These are phyloP conservation scores for Primulina tabacum DNA, from an alignment of 257 asterid genomes.

Conservation along the genomic window DNA sequence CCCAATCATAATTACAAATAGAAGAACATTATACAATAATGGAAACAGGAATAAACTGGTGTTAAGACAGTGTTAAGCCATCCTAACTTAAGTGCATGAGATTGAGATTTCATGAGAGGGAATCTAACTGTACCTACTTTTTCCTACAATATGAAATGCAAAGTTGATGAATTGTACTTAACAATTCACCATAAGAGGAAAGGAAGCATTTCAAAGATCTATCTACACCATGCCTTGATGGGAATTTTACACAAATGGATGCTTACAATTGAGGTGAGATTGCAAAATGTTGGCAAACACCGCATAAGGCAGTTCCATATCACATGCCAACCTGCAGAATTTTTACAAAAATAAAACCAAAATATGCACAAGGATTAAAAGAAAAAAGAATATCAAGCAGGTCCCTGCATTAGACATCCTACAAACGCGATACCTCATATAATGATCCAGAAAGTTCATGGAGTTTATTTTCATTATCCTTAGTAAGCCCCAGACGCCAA, in stretches of 20 bases:
- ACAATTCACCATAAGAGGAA: not conserved
- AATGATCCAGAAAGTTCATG: too few species aligned
- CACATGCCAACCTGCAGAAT: slow-evolving; percentile 63
- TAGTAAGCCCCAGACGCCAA: too few species aligned
- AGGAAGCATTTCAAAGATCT: not conserved
- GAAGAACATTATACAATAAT: slow-evolving; percentile 7
- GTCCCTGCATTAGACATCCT: too few species aligned
- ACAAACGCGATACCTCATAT: too few species aligned
- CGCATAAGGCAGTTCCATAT: slow-evolving; percentile 81
- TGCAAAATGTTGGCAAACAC: slow-evolving; percentile 68
- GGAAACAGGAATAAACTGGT: slow-evolving; percentile 15
- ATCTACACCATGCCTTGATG: not conserved
- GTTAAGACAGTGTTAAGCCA: not conserved
- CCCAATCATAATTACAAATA: slow-evolving; percentile 13
- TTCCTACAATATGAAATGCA: not conserved
- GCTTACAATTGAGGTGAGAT: slow-evolving; percentile 64
- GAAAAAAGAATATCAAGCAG: not conserved
- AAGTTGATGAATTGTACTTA: not conserved
- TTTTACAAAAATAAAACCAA: slow-evolving; percentile 22
- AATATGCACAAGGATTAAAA: not conserved
- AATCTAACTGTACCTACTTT: not conserved
- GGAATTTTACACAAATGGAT: slow-evolving; percentile 13
- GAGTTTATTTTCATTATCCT: too few species aligned
- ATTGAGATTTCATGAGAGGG: not conserved
- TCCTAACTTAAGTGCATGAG: not conserved